Conservation (phyloP, 2,329 filamentous ascomycete genomes). For the Cladosporium sp. region DNA sequence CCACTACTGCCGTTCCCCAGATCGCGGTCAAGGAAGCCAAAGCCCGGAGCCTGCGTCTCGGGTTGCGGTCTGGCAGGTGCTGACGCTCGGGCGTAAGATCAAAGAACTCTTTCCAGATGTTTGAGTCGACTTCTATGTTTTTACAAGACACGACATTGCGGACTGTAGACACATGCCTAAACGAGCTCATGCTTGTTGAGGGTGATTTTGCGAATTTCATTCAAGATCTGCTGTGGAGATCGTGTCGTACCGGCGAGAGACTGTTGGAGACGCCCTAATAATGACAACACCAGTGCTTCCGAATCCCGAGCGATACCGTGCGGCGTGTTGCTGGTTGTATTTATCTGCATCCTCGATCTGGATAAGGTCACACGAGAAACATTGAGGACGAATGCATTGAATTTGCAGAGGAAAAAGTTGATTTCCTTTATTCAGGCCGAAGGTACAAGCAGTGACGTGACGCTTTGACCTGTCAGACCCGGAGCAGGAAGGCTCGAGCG, state of each 20-base stretch:
- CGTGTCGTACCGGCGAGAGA: neutral
- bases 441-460: too few species aligned
- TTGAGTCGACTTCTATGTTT: neutral
- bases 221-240: neutral
- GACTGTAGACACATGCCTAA: neutral
- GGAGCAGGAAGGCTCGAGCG: too few species aligned
- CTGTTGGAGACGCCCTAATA: neutral
- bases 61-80: neutral
- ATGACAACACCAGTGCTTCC: neutral
- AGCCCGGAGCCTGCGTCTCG: neutral
- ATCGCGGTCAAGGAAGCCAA: neutral
- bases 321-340: neutral
- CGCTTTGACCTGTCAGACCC: too few species aligned
- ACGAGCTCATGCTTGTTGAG: neutral
- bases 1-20: neutral
- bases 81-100: neutral
- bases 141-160: neutral
- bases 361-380: neutral
- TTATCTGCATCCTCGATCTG: neutral
- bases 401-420: neutral
- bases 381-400: neutral
- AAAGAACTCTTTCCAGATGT: neutral
- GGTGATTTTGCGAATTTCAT: neutral
- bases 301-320: neutral
- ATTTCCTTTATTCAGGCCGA: neutral